Evolutionary conservation across 208 protist species (phyloP).

Genomic region (Trypanosoma theileri): DNA sequence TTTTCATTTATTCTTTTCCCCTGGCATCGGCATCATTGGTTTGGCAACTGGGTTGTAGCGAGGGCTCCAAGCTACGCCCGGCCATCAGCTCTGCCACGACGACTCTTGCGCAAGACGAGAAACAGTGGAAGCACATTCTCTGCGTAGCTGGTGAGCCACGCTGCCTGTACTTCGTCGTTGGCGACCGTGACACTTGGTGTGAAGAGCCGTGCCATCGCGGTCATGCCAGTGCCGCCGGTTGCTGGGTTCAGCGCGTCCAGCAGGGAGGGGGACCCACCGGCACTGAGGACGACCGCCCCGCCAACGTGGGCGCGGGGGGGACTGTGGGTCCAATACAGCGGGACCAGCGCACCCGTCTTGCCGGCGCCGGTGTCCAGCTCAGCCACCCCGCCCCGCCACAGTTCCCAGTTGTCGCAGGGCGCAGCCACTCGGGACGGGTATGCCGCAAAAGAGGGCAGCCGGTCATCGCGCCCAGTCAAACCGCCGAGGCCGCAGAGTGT

Average conservation of each 20-base stretch:
- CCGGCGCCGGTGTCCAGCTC: neutral
- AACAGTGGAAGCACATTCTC: slow-evolving; percentile 32
- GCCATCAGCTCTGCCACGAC: neutral
- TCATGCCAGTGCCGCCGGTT: slow-evolving; percentile 19
- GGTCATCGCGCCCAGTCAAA: slow-evolving; percentile 8
- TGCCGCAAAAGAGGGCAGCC: slow-evolving; percentile 37
- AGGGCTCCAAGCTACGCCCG: neutral
- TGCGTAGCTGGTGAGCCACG: slow-evolving; percentile 9
- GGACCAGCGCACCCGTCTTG: slow-evolving; percentile 33
- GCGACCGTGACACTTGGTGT: slow-evolving; percentile 35
- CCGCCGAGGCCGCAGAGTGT: neutral
- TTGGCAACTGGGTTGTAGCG: no score
- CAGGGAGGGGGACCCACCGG: slow-evolving; percentile 29
- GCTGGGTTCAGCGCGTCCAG: slow-evolving; percentile 24
- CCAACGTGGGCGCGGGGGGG: slow-evolving; percentile 18
- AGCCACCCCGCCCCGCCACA: neutral
- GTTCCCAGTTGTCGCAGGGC: neutral
- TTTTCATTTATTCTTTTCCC: neutral
- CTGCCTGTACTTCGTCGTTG: neutral
- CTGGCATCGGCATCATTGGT: neutral
- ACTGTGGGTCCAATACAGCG: slow-evolving; percentile 47
- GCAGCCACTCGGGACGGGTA: neutral
- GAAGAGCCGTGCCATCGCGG: slow-evolving; percentile 36
- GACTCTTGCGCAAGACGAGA: slow-evolving; percentile 14
- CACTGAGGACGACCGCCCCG: slow-evolving; percentile 35